These are phyloP conservation scores for Favolaschia claudopus DNA, from an alignment of 768 basidiomycete species.

Conservation along the genomic window DNA sequence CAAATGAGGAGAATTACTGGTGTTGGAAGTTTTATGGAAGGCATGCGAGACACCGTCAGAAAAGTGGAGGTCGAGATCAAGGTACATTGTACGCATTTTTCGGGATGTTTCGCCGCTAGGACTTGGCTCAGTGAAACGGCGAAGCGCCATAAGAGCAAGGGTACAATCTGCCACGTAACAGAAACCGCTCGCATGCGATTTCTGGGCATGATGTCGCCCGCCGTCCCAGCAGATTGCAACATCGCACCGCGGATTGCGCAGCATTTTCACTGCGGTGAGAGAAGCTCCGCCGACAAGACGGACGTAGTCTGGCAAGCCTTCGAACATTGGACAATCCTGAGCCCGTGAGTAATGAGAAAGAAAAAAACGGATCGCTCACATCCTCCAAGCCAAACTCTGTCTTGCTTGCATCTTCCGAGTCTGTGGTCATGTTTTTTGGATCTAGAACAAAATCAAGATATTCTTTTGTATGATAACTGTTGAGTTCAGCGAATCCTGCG, in stretches of 20 bases:
- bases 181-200: constrained; percentile 83
- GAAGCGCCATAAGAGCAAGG: constrained; percentile 76
- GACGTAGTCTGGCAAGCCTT: constrained; percentile 72
- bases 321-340: constrained; percentile 84
- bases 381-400: constrained; percentile 68
- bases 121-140: constrained; percentile 25
- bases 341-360: neutral
- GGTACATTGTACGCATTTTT: constrained; percentile 80
- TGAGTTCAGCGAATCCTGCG: constrained; percentile 66
- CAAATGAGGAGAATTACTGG: constrained; percentile 51
- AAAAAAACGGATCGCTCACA: constrained; percentile 48
- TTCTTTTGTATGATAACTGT: constrained; percentile 72
- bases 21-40: constrained; percentile 54
- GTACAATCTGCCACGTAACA: constrained; percentile 95
- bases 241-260: constrained; percentile 59
- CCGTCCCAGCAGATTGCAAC: constrained; percentile 92
- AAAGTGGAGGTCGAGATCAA: constrained; percentile 93
- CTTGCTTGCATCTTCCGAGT: constrained; percentile 21
- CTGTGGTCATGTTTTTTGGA: constrained; percentile 35
- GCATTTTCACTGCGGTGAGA: constrained; percentile 71
- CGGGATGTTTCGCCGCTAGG: constrained; percentile 20
- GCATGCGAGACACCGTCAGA: constrained; percentile 89
- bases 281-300: constrained; percentile 78
- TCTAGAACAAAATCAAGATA: constrained; percentile 70
- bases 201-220: constrained; percentile 88